Base-by-base conservation (phyloP, 116 monocot species). In the Iris pallida region DNA sequence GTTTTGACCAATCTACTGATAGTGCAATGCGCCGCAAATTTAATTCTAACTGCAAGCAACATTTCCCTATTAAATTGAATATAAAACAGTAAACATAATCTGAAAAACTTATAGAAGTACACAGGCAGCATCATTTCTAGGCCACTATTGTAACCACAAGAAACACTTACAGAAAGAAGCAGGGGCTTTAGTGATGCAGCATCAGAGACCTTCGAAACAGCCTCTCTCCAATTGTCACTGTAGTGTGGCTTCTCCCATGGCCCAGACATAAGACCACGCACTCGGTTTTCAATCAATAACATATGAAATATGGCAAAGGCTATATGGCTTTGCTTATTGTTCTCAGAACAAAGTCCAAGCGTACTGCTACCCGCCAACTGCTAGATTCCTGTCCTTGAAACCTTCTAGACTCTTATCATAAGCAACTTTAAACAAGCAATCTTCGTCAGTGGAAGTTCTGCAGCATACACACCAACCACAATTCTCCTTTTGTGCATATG, bases 391-490 rank as follows among this genome's bases (percentile, higher is more conserved):
- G n/a, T 40, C 73, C 30, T 67, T 53, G 60, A 56, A 55, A 43
- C 55, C 68, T 71, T 80, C 83, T 19, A 82, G 42, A 43, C 77
- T 73, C 42, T 83, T 88, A 40, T 51, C 73, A 69, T 80, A 64
- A 56, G 63, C 61, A 65, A 76, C 42, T 69, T 64, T 76, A 68
- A 93, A 77, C 69, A 93, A 74, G 62, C 98, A 98, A 70, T 82
- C 82, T 57, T 56, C 46, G 44, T 71, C 80, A 59, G 63, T 73
- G 18, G 76, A 67, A 41, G 59, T 71, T 83, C 59, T 83, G 64
- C 98, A 98, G 54, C 81, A 53, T 73, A 83, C 72, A 54, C 98
- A 98, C 98, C 98, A 98, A 30, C 93, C 98, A 85, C 98, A 98
- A 49, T 74, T 82, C 76, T 98, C 98, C 45, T 88, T 90, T 41